Evolutionary conservation across 306 rosid species (phyloP), one percentile per base, ranked within the genome.

Genomic region (Castanea sativa): DNA sequence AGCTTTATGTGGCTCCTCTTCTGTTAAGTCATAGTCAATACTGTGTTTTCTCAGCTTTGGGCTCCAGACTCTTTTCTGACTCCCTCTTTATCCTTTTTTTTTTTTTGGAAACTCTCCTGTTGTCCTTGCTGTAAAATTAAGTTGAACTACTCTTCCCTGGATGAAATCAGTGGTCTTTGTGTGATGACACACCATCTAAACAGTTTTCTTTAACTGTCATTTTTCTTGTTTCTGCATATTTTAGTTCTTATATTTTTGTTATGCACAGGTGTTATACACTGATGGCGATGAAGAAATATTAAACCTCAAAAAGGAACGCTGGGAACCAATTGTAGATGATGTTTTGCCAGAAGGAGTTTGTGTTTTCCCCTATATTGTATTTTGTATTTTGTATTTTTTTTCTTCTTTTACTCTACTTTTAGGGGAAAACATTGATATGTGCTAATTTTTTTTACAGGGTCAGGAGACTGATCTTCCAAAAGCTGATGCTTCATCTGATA

Each of bases 241-340:
- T 33, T 74, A 57, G 23, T 13, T 71, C n/a, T 41, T 18, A 20
- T 8, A 35, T 72, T 80, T 77, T 55, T 14, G 21, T 69, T 56
- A 79, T 77, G 15, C 56, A 76, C 55, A 91, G 98, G 83, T 91
- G 79, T 55, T 72, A 63, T 94, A 94, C 55, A 75, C 9, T 43
- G 98, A 92, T 43, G 97, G 94, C 1, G 92, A 89, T 33, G 78
- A 60, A 45, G 97, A 94, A 86, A 63, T 53, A 12, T 72, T 94
- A 74, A 85, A 89, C 87, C 90, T 94, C 43, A 77, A 79, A 80
- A 87, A 58, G 83, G 84, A 94, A 81, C 83, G 83, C 13, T 92
- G 93, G 89, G 79, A 83, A 73, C 61, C 76, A 76, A 58, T 86
- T 55, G 73, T 53, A n/a, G 83, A 35, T 64, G 81, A 76, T 68